These are phyloP conservation scores for Fusarium foetens DNA, from an alignment of 2,329 filamentous ascomycete genomes.

Conservation along the genomic window DNA sequence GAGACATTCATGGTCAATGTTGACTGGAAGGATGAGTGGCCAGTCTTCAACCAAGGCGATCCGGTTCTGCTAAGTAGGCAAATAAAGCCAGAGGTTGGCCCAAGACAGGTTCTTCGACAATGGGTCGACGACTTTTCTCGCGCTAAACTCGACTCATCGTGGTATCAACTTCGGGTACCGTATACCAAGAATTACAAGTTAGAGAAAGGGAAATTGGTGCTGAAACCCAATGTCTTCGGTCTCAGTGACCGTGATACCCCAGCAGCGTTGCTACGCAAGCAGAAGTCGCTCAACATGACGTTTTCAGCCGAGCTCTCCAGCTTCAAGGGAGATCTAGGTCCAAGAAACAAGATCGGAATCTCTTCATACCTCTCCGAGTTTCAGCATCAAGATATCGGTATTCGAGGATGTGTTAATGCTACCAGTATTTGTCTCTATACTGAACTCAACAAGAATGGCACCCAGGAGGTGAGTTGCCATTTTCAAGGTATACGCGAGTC, in stretches of 20 bases:
- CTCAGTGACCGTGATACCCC: neutral
- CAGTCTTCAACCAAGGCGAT: neutral
- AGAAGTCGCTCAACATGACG: neutral
- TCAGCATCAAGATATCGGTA: neutral
- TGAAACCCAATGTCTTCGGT: neutral
- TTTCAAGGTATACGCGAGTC: accelerated
- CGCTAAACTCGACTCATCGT: neutral
- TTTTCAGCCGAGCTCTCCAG: neutral
- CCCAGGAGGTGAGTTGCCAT: neutral
- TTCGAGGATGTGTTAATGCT: neutral
- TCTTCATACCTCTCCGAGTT: neutral
- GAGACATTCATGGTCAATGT: neutral
- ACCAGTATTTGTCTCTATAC: neutral
- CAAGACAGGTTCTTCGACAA: neutral
- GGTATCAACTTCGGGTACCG: neutral
- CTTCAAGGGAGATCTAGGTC: neutral
- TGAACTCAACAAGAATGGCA: neutral
- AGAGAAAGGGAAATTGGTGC: neutral
- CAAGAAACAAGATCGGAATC: neutral
- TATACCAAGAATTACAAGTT: neutral
- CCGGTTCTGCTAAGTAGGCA: neutral
- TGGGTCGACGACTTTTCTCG: neutral
- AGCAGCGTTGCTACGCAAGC: neutral
- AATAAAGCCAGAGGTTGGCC: neutral
- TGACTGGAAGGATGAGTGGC: neutral